Conservation (phyloP, 129 eudicot species). For the Ambrosia trifida region DNA sequence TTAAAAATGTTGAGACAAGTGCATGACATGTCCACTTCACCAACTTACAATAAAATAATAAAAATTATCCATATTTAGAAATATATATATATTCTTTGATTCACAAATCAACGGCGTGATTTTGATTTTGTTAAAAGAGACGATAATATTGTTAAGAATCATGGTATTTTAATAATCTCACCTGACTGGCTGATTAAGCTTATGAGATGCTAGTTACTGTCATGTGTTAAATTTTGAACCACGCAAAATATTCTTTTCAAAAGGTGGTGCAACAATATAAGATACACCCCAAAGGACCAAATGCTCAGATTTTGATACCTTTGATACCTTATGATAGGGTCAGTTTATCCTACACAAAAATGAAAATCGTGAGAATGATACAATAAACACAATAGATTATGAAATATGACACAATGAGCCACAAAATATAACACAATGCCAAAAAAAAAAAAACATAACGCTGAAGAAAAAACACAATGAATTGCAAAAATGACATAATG, state of each 20-base stretch:
- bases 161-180: neutral
- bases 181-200: neutral
- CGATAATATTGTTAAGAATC: neutral
- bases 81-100: neutral
- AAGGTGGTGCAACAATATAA: neutral
- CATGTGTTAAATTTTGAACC: constrained; percentile 2
- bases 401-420: too few species aligned
- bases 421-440: too few species aligned
- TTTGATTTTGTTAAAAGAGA: neutral
- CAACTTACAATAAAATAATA: constrained; percentile 10
- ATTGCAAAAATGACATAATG: too few species aligned
- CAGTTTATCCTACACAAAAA: too few species aligned
- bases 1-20: neutral
- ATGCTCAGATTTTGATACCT: too few species aligned
- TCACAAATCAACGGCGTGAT: constrained; percentile 1
- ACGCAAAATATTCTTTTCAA: neutral
- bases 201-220: neutral
- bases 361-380: too few species aligned
- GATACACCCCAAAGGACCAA: too few species aligned
- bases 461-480: too few species aligned
- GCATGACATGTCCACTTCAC: constrained; percentile 23
- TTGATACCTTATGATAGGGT: too few species aligned
- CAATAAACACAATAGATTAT: too few species aligned
- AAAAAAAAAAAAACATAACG: too few species aligned
- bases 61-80: constrained; percentile 10